phyloP scores from a whole-genome alignment of 192 early-diverging fungal species.

The Coemansia sp. region DNA sequence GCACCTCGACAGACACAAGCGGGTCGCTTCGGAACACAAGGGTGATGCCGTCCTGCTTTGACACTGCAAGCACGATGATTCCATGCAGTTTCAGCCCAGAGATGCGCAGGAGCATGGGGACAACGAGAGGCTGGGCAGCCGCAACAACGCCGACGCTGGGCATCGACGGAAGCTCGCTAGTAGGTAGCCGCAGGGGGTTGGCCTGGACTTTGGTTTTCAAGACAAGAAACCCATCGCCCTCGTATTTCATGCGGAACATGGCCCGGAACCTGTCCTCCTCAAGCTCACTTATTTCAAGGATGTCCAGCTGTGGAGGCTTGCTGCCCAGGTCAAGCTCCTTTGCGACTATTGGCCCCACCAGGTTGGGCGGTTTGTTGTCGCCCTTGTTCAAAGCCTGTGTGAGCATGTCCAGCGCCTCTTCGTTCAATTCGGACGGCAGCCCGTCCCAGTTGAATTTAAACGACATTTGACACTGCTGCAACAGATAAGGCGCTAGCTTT shows the following conservation, averaged over 20 bases:
- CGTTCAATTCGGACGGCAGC: constrained; percentile 86
- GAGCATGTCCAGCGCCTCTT: constrained; percentile 82
- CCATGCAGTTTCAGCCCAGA: constrained; percentile 86
- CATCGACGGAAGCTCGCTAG: constrained; percentile 63
- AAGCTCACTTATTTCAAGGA: constrained; percentile 96
- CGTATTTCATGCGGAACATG: constrained; percentile 94
- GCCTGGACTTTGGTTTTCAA: constrained; percentile 91
- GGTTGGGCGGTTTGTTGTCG: constrained; percentile 88
- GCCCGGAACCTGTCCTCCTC: constrained; percentile 92
- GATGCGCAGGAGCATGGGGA: constrained; percentile 94
- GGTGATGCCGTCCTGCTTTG: constrained; percentile 92
- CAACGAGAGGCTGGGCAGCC: constrained; percentile 90
- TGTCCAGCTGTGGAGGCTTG: constrained; percentile 92
- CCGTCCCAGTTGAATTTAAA: constrained; percentile 97
- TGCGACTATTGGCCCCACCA: constrained; percentile 89
- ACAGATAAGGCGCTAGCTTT: not conserved
- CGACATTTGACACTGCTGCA: constrained; percentile 60
- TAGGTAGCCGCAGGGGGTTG: constrained; percentile 54
- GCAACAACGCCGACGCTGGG: constrained; percentile 75
- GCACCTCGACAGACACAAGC: constrained; percentile 88
- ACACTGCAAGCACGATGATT: constrained; percentile 92
- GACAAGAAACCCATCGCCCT: constrained; percentile 89
- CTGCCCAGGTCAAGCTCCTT: constrained; percentile 97
- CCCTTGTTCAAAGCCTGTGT: constrained; percentile 90
- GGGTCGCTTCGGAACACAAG: constrained; percentile 98